A percentile compares a stretch with the other conserved stretches of the same genome.
Evolutionary conservation across 2,329 filamentous ascomycete genomes (phyloP).

Genomic region (Fonsecaea pedrosoi): DNA sequence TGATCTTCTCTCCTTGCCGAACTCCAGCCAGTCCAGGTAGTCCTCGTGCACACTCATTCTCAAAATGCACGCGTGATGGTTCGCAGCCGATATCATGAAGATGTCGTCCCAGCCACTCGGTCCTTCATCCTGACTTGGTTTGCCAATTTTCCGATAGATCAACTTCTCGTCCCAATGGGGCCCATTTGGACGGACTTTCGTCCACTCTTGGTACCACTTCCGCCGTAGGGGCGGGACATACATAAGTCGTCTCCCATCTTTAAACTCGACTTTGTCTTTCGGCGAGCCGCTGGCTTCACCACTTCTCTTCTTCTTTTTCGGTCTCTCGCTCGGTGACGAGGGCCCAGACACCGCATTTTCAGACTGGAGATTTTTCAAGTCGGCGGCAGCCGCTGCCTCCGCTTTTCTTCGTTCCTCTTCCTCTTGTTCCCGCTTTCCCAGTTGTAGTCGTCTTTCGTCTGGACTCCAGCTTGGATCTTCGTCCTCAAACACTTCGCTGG

Average conservation of each 20-base stretch:
- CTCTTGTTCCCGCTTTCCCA: slow-evolving; percentile 33
- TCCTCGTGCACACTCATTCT: slow-evolving; percentile 63
- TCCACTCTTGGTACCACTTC: slow-evolving; percentile 41
- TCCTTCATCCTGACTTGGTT: slow-evolving; percentile 23
- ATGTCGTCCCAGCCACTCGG: slow-evolving; percentile 31
- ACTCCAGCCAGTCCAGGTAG: slow-evolving; percentile 63
- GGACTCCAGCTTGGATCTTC: slow-evolving; percentile 43
- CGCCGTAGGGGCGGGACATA: slow-evolving; percentile 37
- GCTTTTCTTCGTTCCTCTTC: slow-evolving; percentile 33
- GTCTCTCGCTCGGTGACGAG: slow-evolving; percentile 37
- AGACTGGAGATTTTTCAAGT: slow-evolving; percentile 33
- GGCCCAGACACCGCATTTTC: slow-evolving; percentile 36
- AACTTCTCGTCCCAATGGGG: slow-evolving; percentile 39
- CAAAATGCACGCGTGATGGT: slow-evolving; percentile 67
- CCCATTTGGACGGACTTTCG: slow-evolving; percentile 35
- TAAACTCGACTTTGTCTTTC: slow-evolving; percentile 34
- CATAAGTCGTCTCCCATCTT: slow-evolving; percentile 36
- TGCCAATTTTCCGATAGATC: slow-evolving; percentile 37
- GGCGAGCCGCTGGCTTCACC: slow-evolving; percentile 12
- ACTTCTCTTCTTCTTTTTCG: slow-evolving; percentile 42
- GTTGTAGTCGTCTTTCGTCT: slow-evolving; percentile 44
- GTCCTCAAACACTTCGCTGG: slow-evolving; percentile 37
- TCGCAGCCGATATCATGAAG: slow-evolving; percentile 43
- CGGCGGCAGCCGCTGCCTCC: slow-evolving; percentile 22
- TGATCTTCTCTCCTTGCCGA: slow-evolving; percentile 45